Conservation (phyloP, 768 basidiomycete genomes). For the Leccinum variicolor region DNA sequence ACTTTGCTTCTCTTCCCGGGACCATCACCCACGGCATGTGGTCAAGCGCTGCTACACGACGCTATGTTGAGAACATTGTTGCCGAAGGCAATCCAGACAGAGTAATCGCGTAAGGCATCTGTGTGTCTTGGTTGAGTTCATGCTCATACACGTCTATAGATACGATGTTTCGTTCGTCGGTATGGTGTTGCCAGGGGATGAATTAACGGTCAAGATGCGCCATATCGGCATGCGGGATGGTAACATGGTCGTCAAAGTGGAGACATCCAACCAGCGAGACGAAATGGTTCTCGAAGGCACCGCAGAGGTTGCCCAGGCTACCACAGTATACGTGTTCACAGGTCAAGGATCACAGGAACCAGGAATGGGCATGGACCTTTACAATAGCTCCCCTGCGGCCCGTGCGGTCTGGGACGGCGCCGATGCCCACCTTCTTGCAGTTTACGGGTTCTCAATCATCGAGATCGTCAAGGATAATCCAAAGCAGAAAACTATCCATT, state of each 20-base stretch:
- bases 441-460: constrained; percentile 97
- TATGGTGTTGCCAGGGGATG: constrained; percentile 92
- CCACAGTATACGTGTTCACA: constrained; percentile 95
- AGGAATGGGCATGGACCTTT: constrained; percentile 99
- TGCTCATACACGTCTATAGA: constrained; percentile 35
- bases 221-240: constrained; percentile 92
- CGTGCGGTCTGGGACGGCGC: constrained; percentile 97
- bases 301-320: constrained; percentile 90
- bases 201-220: constrained; percentile 80
- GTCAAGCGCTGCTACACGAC: constrained; percentile 92
- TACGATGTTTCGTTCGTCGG: constrained; percentile 96
- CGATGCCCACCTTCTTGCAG: constrained; percentile 87
- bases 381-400: constrained; percentile 88
- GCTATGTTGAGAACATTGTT: constrained; percentile 89
- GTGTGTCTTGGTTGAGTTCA: neutral
- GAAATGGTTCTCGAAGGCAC: constrained; percentile 92
- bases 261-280: constrained; percentile 78
- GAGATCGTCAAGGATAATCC: constrained; percentile 99
- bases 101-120: constrained; percentile 69
- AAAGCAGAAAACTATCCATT: constrained; percentile 97
- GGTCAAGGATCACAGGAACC: constrained; percentile 98
- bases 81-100: constrained; percentile 92
- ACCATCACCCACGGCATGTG: constrained; percentile 99
- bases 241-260: constrained; percentile 87
- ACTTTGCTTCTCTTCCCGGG: constrained; percentile 87